Evolutionary conservation across 2,329 filamentous ascomycete genomes (phyloP).

Genomic region (Parasarocladium wereldwijsianum): DNA sequence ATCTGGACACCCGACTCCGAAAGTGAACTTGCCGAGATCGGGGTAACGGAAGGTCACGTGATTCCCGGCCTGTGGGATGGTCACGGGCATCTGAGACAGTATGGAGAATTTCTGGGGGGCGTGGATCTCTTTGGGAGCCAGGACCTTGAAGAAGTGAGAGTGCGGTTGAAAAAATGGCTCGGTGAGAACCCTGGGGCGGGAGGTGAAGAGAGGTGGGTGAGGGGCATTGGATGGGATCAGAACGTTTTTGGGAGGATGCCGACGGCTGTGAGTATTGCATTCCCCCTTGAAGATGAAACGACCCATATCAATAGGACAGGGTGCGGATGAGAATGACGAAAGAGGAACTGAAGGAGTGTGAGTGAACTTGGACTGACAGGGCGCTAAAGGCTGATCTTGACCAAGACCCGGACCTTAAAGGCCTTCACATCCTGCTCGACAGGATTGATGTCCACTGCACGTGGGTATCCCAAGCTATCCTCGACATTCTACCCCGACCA

Average conservation of each 20-base stretch:
- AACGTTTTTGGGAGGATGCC: conserved; percentile 50
- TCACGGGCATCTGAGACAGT: conserved; percentile 51
- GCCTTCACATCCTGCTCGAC: conserved; percentile 53
- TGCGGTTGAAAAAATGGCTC: conserved; percentile 37
- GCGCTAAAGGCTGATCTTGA: conserved; percentile 34
- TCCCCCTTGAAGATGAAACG: too few species aligned
- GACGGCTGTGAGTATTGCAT: conserved; percentile 40
- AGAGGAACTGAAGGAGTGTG: too few species aligned
- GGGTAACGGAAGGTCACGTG: conserved; percentile 29
- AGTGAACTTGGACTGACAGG: neutral
- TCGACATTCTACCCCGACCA: conserved; percentile 41
- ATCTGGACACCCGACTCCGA: conserved; percentile 23
- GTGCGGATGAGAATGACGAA: too few species aligned
- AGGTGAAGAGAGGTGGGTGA: conserved; percentile 41
- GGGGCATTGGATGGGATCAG: conserved; percentile 60
- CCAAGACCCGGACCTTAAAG: conserved; percentile 32
- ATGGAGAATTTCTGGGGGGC: conserved; percentile 52
- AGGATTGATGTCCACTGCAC: conserved; percentile 57
- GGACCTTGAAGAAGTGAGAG: conserved; percentile 39
- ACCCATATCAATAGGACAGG: too few species aligned
- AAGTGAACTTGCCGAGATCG: conserved; percentile 13
- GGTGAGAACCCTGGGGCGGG: conserved; percentile 33
- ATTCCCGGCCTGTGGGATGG: conserved; percentile 59
- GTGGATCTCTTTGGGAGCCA: conserved; percentile 46
- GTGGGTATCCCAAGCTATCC: conserved; percentile 51